phyloP scores from a whole-genome alignment of 2,329 filamentous ascomycete genomes.

The Raffaelea albimanens region DNA sequence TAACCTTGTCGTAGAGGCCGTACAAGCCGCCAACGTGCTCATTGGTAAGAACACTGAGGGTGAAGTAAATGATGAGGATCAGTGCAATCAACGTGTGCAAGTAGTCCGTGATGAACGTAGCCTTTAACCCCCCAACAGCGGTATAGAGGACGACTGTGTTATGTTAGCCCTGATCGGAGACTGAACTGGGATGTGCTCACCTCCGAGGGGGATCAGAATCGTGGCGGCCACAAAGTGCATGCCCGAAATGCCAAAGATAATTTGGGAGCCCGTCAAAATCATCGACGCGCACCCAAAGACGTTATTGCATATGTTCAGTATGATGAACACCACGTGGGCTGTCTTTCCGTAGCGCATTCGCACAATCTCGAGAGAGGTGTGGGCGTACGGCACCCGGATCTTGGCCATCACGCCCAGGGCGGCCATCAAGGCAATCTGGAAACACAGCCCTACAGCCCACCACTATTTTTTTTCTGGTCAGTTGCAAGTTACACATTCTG shows the following conservation, averaged over 20 bases:
- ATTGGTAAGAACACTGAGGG: conserved; percentile 20
- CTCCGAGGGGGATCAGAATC: conserved; percentile 27
- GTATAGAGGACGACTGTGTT: conserved; percentile 26
- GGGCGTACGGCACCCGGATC: conserved; percentile 27
- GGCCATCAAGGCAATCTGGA: conserved; percentile 10
- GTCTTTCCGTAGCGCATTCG: conserved; percentile 25
- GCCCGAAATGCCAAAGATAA: conserved; percentile 28
- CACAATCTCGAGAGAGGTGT: conserved; percentile 32
- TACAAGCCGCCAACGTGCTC: conserved; percentile 23
- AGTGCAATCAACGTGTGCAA: conserved; percentile 29
- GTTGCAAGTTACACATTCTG: conserved; percentile 14
- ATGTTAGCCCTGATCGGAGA: not conserved
- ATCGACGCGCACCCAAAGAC: conserved; percentile 29
- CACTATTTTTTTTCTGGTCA: not conserved
- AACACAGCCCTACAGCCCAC: conserved; percentile 8
- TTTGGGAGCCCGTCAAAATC: conserved; percentile 27
- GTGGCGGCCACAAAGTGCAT: conserved; percentile 30
- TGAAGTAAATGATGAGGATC: conserved; percentile 27
- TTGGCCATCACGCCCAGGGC: conserved; percentile 35
- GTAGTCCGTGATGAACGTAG: conserved; percentile 31
- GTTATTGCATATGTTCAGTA: conserved; percentile 28
- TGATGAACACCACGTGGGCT: conserved; percentile 28
- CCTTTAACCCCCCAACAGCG: conserved; percentile 27
- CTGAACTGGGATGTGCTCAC: not conserved
- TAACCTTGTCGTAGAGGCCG: conserved; percentile 27